phyloP scores from a whole-genome alignment of 2,329 filamentous ascomycete genomes.

The Ceratocystiopsis brevicomis region DNA sequence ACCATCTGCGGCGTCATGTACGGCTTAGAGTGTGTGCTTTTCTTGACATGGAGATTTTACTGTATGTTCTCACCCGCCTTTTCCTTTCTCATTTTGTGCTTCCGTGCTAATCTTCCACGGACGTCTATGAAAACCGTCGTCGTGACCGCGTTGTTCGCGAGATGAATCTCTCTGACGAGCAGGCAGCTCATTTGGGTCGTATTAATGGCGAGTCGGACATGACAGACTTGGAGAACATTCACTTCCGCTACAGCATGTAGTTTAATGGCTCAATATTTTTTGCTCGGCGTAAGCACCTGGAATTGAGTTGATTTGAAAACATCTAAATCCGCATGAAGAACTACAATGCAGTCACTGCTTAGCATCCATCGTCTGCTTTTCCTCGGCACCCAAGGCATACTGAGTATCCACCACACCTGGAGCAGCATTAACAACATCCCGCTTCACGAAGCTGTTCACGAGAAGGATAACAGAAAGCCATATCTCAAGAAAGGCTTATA shows the following conservation, averaged over 20 bases:
- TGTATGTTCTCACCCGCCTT: neutral
- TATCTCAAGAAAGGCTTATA: too few relatives aligned
- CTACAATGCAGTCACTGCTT: too few relatives aligned
- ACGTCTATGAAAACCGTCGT: constrained; percentile 3
- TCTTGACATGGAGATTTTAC: constrained; percentile 4
- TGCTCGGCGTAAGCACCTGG: too few relatives aligned
- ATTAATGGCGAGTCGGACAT: constrained; percentile 7
- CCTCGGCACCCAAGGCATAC: too few relatives aligned
- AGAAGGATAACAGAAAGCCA: too few relatives aligned
- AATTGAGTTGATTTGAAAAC: too few relatives aligned
- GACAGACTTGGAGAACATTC: constrained; percentile 6
- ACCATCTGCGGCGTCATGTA: constrained; percentile 6
- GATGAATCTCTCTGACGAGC: constrained; percentile 2
- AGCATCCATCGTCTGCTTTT: too few relatives aligned
- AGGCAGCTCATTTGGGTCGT: constrained; percentile 4
- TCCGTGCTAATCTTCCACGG: neutral
- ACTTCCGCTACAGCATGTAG: constrained; percentile 5
- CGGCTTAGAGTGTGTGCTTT: constrained; percentile 3
- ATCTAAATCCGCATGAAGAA: too few relatives aligned
- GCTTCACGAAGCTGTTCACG: too few relatives aligned
- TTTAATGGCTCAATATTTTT: too few relatives aligned
- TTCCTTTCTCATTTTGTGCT: neutral
- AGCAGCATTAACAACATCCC: too few relatives aligned
- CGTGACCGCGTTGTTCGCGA: constrained; percentile 2
- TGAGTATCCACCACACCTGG: too few relatives aligned